Evolutionary conservation across 257 asterid genomes (phyloP).

Genomic region (Anisodus tanguticus): DNA sequence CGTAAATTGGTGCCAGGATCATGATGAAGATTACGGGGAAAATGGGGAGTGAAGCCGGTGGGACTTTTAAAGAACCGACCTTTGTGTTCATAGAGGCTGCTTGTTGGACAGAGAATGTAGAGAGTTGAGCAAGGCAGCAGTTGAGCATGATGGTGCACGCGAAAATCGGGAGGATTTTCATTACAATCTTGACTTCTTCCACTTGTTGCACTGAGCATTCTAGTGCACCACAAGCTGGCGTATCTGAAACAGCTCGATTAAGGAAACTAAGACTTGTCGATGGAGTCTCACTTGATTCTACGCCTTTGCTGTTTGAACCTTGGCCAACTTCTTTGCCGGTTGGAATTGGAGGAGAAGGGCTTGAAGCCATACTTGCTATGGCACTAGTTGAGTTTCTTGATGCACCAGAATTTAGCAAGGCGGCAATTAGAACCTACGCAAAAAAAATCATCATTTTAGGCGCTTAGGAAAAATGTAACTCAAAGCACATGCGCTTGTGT

Average conservation of each 20-base stretch:
- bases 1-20: conserved; percentile 77
- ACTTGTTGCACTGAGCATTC: conserved; percentile 50
- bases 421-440: conserved; percentile 56
- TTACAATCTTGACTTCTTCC: conserved; percentile 79
- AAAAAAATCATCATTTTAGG: not conserved
- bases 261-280: conserved; percentile 58
- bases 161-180: not conserved
- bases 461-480: not conserved
- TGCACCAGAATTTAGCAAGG: conserved; percentile 47
- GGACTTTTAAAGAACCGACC: conserved; percentile 70
- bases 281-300: conserved; percentile 40
- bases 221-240: conserved; percentile 37
- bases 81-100: conserved; percentile 92
- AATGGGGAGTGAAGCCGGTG: conserved; percentile 91
- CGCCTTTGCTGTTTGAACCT: not conserved
- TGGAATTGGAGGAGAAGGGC: conserved; percentile 47
- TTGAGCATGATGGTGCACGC: no score
- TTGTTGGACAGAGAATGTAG: conserved; percentile 93
- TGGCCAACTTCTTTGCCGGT: conserved; percentile 31
- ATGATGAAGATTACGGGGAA: conserved; percentile 88
- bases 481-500: not conserved
- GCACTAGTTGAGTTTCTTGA: conserved; percentile 56
- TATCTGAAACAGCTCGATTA: conserved; percentile 50
- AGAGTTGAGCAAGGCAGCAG: conserved; percentile 63
- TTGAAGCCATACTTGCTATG: conserved; percentile 48